A percentile compares a stretch with the other conserved stretches of the same genome.
phyloP scores from a whole-genome alignment of 176 grass and related monocot species.

The Stipa capillata region DNA sequence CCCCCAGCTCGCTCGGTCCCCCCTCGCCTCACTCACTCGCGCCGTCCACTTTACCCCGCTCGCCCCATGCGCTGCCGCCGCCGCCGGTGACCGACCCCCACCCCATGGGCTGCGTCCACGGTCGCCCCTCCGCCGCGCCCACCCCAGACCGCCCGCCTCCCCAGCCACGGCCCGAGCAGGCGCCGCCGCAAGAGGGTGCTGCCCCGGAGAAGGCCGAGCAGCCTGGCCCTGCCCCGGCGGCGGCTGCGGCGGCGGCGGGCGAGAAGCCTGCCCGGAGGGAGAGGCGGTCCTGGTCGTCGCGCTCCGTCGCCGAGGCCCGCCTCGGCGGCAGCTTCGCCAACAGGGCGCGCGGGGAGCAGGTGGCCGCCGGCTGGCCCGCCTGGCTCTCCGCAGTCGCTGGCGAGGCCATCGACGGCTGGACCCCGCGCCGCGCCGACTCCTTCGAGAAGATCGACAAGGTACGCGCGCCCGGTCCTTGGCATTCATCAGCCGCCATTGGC shows the following conservation, averaged over 20 bases:
- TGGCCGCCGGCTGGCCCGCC: slow-evolving; percentile 66
- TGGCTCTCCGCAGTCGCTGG: slow-evolving; percentile 74
- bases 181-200: slow-evolving; percentile 1
- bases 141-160: slow-evolving; percentile 28
- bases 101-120: slow-evolving; percentile 76
- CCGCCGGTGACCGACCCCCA: slow-evolving; percentile 37
- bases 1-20: slow-evolving; percentile 20
- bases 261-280: slow-evolving; percentile 29
- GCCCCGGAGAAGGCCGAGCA: slow-evolving; percentile 9
- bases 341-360: slow-evolving; percentile 60
- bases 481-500: slow-evolving; percentile 19
- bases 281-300: slow-evolving; percentile 29
- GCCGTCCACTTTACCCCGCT: background rate
- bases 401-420: slow-evolving; percentile 70
- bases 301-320: slow-evolving; percentile 2
- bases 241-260: background rate
- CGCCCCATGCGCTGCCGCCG: slow-evolving; percentile 25
- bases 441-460: slow-evolving; percentile 97
- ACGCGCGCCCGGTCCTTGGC: background rate
- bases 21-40: background rate
- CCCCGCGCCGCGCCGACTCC: slow-evolving; percentile 58
- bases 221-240: background rate
- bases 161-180: slow-evolving; percentile 14
- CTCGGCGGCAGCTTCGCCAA: slow-evolving; percentile 54
- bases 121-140: slow-evolving; percentile 33